These are phyloP conservation scores for Chaetothyriales sp. DNA, from an alignment of 2,329 filamentous ascomycete genomes.

Conservation along the genomic window DNA sequence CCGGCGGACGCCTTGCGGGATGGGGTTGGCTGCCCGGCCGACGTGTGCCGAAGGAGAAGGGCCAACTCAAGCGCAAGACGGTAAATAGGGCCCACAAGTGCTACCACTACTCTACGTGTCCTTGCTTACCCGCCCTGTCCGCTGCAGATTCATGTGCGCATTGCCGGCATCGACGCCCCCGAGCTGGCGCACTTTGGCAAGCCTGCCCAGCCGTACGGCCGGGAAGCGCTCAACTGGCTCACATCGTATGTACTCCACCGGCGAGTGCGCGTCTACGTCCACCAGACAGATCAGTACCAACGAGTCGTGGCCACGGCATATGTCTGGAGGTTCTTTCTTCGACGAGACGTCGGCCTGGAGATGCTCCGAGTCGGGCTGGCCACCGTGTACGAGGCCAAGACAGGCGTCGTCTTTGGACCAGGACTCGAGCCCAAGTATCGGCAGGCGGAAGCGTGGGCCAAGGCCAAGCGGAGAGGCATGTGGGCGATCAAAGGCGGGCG, in stretches of 20 bases:
- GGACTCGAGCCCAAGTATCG: slow-evolving; percentile 40
- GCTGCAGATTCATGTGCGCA: slow-evolving; percentile 59
- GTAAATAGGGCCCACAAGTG: slow-evolving; percentile 36
- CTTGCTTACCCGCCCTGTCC: neutral
- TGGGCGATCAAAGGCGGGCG: slow-evolving; percentile 50
- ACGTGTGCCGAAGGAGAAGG: slow-evolving; percentile 54
- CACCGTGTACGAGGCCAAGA: slow-evolving; percentile 87
- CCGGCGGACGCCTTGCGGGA: slow-evolving; percentile 70
- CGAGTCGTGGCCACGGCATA: slow-evolving; percentile 78
- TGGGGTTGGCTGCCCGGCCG: slow-evolving; percentile 81
- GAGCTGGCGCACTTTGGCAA: slow-evolving; percentile 86
- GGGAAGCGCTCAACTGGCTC: slow-evolving; percentile 75
- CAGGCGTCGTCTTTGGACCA: slow-evolving; percentile 75
- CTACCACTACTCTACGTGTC: neutral
- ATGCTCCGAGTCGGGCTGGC: slow-evolving; percentile 79
- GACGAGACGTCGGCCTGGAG: slow-evolving; percentile 70
- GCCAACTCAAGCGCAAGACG: slow-evolving; percentile 61
- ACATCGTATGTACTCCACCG: slow-evolving; percentile 54
- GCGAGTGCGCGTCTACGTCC: slow-evolving; percentile 68
- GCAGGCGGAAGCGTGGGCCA: slow-evolving; percentile 42
- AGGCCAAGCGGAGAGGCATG: slow-evolving; percentile 52
- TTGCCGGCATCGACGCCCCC: slow-evolving; percentile 87
- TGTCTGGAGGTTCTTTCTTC: slow-evolving; percentile 48
- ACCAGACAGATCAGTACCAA: slow-evolving; percentile 81
- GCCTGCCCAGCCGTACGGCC: slow-evolving; percentile 68